Base-by-base conservation (phyloP, 208 protist species). In the Trypanosoma avium region DNA sequence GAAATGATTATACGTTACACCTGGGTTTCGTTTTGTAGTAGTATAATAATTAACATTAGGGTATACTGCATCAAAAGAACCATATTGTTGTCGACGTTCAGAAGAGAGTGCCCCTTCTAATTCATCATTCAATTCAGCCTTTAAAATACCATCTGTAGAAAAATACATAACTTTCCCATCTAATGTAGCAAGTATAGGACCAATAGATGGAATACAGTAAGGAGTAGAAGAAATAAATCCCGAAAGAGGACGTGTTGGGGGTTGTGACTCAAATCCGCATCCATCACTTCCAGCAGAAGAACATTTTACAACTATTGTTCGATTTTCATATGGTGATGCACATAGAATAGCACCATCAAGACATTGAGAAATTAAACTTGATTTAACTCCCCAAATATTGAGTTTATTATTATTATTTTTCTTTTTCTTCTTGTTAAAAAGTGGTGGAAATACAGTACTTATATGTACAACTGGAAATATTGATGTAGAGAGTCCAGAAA, bases 391-490 rank as follows among this genome's bases (percentile, higher is more conserved):
- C 67, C 63, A 82, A 19, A 73, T 13, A 33, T 32, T 43, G 19
- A 30, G 35, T 45, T 15, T n/a, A 10, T 30, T 42, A 29, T 47
- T 40, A 33, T 15, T n/a, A 10, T 30, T 42, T 24, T 47, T 40
- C 24, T 45, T 33, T 1, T 19, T 27, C 33, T 27, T n/a, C 1
- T 50, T 29, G 1, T 12, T 9, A n/a, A 10, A 19, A 35, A 52
- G 27, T 13, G 45, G 47, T 8, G 54, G 62, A 52, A 89, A 88
- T 9, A 87, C 26, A 19, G 79, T 61, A 3, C 68, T 69, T 32
- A 90, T 58, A n/a, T 52, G 71, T 0, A 69, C 73, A 2, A 93
- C 71, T 1, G 87, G 87, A 47, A 84, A 90, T 1, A 82, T 27
- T 17, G 71, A 55, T 48, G 80, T 78, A n/a, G 65, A 75, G 21